Evolutionary conservation across 2,329 filamentous ascomycete species (phyloP).

Genomic region (Colletotrichum spaethianum): DNA sequence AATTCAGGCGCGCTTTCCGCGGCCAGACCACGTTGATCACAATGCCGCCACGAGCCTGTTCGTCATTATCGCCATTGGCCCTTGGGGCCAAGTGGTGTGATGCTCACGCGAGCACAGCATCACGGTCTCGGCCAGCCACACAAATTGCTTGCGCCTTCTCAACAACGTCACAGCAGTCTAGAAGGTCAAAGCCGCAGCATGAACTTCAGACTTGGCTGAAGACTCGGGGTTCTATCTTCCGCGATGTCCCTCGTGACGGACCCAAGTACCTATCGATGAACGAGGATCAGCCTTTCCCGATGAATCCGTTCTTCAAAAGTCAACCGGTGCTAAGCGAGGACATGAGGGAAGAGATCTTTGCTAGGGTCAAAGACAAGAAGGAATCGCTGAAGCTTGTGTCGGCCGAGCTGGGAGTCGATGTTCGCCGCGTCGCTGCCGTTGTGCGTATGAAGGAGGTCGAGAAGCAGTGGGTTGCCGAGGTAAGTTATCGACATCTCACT

Average conservation of each 20-base stretch:
- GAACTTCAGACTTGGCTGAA: slow-evolving; percentile 56
- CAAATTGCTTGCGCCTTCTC: slow-evolving; percentile 51
- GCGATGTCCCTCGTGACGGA: slow-evolving; percentile 32
- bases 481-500: slow-evolving; percentile 63
- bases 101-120: slow-evolving; percentile 14
- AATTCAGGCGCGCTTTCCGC: slow-evolving; percentile 26
- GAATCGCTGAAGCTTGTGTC: slow-evolving; percentile 83
- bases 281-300: slow-evolving; percentile 76
- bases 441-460: slow-evolving; percentile 90
- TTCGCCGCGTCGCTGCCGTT: slow-evolving; percentile 87
- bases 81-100: slow-evolving; percentile 32
- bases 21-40: slow-evolving; percentile 19
- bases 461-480: slow-evolving; percentile 81
- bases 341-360: slow-evolving; percentile 81
- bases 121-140: slow-evolving; percentile 18
- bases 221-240: slow-evolving; percentile 38
- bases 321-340: slow-evolving; percentile 81
- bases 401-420: slow-evolving; percentile 82
- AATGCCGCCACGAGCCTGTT: slow-evolving; percentile 33
- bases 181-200: slow-evolving; percentile 55
- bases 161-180: slow-evolving; percentile 55
- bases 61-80: slow-evolving; percentile 36
- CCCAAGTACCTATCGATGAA: slow-evolving; percentile 56
- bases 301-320: slow-evolving; percentile 79
- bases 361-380: slow-evolving; percentile 74